Percentiles rank a stretch among this genome's conserved stretches.
phyloP scores from a whole-genome alignment of 208 protist genomes.

The Leishmania guyanensis region DNA sequence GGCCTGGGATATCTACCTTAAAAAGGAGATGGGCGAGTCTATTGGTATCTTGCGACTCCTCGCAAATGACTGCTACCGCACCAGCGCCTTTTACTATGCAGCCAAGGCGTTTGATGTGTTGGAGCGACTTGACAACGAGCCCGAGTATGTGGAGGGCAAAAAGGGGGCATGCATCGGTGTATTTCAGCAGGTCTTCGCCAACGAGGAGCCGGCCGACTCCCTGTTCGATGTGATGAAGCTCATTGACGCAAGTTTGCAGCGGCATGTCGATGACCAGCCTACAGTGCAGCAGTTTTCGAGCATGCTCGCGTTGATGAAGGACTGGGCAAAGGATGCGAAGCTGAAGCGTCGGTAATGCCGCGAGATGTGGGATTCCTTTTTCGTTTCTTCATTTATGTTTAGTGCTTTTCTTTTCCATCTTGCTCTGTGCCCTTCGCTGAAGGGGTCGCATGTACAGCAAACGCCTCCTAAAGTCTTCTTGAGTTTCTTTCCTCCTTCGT shows the following conservation, averaged over 20 bases:
- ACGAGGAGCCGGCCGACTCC: constrained; percentile 80
- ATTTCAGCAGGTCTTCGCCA: constrained; percentile 95
- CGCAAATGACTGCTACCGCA: constrained; percentile 97
- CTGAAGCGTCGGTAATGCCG: constrained; percentile 48
- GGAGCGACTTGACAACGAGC: constrained; percentile 93
- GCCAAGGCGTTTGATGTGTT: constrained; percentile 98
- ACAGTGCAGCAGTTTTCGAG: constrained; percentile 75
- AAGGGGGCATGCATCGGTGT: constrained; percentile 96
- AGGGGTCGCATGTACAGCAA: background rate
- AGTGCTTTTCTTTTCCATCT: background rate
- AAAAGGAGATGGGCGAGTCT: constrained; percentile 96
- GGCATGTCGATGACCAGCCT: constrained; percentile 57
- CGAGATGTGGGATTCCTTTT: background rate
- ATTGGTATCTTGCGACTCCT: constrained; percentile 96
- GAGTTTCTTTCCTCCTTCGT: background rate
- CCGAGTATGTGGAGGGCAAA: constrained; percentile 97
- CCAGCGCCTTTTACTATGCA: constrained; percentile 95
- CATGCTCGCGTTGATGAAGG: constrained; percentile 92
- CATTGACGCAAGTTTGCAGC: constrained; percentile 84
- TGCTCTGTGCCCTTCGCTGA: background rate
- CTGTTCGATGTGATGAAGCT: constrained; percentile 89
- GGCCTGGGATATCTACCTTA: constrained; percentile 97
- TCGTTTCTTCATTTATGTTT: background rate
- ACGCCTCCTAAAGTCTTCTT: no score
- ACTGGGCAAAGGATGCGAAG: constrained; percentile 94